Evolutionary conservation across 768 basidiomycete genomes (phyloP).

Genomic region (Galerina marginata): DNA sequence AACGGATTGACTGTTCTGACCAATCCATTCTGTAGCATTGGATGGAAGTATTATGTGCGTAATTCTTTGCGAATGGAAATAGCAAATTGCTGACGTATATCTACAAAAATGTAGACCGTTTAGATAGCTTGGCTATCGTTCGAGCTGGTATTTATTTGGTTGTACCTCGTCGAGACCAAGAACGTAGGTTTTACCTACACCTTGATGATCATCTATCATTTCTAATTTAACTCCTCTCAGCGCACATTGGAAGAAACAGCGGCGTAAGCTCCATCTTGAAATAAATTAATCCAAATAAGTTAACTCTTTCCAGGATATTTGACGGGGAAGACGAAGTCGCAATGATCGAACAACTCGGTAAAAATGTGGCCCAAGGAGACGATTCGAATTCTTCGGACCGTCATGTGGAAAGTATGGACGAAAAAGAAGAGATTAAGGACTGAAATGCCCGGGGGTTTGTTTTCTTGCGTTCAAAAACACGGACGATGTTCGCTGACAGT

Average conservation of each 20-base stretch:
- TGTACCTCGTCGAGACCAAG: slow-evolving; percentile 62
- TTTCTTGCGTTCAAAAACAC: too few species aligned
- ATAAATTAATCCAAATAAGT: not conserved
- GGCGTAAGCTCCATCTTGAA: slow-evolving; percentile 32
- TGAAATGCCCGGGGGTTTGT: too few species aligned
- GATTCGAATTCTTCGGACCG: too few species aligned
- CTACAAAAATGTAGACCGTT: slow-evolving; percentile 32
- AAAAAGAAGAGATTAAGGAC: too few species aligned
- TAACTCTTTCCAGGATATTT: slow-evolving; percentile 42
- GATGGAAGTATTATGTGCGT: slow-evolving; percentile 69
- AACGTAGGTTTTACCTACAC: slow-evolving; percentile 35
- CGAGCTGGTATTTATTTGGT: slow-evolving; percentile 54
- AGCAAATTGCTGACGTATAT: not conserved
- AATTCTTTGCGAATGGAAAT: too few species aligned
- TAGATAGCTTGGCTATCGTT: slow-evolving; percentile 62
- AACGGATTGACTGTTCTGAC: not conserved
- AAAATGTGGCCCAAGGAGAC: too few species aligned
- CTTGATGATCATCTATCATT: not conserved
- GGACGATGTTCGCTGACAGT: too few species aligned
- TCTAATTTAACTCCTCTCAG: slow-evolving; percentile 23
- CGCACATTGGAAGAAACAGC: slow-evolving; percentile 68
- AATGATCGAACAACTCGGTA: slow-evolving; percentile 14
- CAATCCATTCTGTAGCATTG: slow-evolving; percentile 33
- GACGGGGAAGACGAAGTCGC: slow-evolving; percentile 57
- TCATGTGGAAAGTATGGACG: too few species aligned